Percentiles rank a stretch among this genome's conserved stretches.
These are phyloP conservation scores for Rhodotorula sp. DNA, from an alignment of 1,284 basidiomycete genomes.

Conservation along the genomic window DNA sequence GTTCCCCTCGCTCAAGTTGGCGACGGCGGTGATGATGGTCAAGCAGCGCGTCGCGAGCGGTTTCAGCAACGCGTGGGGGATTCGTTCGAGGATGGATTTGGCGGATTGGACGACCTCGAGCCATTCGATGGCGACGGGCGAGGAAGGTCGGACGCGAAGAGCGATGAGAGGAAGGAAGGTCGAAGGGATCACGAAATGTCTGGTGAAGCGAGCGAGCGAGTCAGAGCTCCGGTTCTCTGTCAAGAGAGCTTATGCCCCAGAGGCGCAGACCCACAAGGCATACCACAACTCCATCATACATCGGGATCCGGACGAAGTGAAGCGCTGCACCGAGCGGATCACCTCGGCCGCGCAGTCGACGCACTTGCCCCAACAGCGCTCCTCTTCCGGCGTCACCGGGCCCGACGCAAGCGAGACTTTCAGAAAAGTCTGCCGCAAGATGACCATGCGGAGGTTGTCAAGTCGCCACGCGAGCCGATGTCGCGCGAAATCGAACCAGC, in stretches of 20 bases:
- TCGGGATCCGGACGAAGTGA: background rate
- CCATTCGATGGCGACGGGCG: constrained; percentile 11
- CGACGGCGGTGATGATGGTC: constrained; percentile 13
- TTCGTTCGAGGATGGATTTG: constrained; percentile 9
- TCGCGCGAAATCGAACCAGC: constrained; percentile 16
- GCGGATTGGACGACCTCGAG: constrained; percentile 12
- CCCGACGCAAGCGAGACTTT: constrained; percentile 7
- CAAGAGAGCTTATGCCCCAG: too few species aligned
- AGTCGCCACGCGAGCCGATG: constrained; percentile 9
- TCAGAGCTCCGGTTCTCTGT: rapidly evolving
- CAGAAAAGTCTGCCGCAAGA: constrained; percentile 14
- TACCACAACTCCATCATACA: constrained; percentile 21
- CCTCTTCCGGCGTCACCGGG: constrained; percentile 3
- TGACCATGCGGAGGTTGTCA: constrained; percentile 16
- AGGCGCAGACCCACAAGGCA: background rate
- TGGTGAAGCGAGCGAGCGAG: background rate
- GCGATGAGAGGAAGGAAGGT: constrained; percentile 15
- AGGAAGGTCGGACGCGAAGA: constrained; percentile 9
- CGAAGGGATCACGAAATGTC: constrained; percentile 16
- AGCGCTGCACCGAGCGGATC: constrained; percentile 2
- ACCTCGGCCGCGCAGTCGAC: constrained; percentile 7
- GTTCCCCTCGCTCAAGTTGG: constrained; percentile 1
- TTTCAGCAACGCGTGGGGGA: constrained; percentile 13
- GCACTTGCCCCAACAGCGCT: constrained; percentile 6
- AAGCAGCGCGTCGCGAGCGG: constrained; percentile 5